A percentile compares a stretch with the other conserved stretches of the same genome.
These are phyloP conservation scores for Simplicillium aogashimaense DNA, from an alignment of 2,329 filamentous ascomycete species.

Conservation along the genomic window DNA sequence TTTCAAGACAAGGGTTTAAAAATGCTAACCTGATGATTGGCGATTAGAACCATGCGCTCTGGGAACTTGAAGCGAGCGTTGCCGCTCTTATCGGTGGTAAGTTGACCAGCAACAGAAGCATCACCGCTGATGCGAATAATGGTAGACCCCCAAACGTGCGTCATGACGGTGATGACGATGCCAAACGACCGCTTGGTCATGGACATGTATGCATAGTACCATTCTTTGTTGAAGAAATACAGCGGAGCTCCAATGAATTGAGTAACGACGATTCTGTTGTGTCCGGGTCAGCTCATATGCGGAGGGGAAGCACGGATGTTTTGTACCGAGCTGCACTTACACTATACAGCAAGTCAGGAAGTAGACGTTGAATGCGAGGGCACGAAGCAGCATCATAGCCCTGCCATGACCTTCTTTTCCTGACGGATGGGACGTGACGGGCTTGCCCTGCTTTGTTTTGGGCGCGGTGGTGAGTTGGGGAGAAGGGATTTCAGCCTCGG, in stretches of 20 bases:
- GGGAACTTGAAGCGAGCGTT: constrained; percentile 71
- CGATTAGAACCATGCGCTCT: constrained; percentile 71
- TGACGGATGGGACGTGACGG: constrained; percentile 33
- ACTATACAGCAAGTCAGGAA: constrained; percentile 37
- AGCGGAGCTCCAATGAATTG: constrained; percentile 69
- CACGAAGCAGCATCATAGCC: constrained; percentile 40
- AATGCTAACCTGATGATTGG: constrained; percentile 63
- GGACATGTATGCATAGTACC: constrained; percentile 81
- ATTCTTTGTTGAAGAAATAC: constrained; percentile 64
- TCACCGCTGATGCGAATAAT: constrained; percentile 77
- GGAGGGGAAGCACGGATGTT: background rate
- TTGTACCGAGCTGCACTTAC: constrained; percentile 27
- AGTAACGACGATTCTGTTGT: constrained; percentile 51
- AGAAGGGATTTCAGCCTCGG: background rate
- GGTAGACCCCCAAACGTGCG: constrained; percentile 80
- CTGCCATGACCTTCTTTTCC: constrained; percentile 43
- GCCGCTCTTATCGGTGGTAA: constrained; percentile 60
- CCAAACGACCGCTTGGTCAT: constrained; percentile 80
- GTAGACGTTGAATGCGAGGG: constrained; percentile 39
- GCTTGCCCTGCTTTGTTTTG: constrained; percentile 7
- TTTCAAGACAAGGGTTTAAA: background rate
- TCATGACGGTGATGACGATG: constrained; percentile 67
- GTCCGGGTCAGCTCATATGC: background rate
- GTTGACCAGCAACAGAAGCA: constrained; percentile 65
- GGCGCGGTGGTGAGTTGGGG: too few relatives aligned